Percentiles rank a stretch among this genome's conserved stretches.
Conservation (phyloP, 2,329 filamentous ascomycete species). For the Neobulgaria alba region DNA sequence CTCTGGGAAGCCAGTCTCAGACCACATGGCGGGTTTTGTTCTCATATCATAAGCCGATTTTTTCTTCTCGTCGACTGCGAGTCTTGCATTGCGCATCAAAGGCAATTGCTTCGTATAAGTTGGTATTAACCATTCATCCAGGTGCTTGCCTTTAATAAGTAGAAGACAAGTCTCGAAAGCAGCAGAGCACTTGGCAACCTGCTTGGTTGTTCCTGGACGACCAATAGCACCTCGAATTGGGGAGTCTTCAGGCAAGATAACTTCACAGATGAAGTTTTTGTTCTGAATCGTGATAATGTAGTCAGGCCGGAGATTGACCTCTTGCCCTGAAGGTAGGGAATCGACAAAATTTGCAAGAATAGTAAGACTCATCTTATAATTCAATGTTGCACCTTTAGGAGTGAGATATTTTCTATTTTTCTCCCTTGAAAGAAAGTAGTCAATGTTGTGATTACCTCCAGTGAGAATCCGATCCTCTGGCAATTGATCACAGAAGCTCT, state of each 20-base stretch:
- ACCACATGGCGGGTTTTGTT: conserved; percentile 72
- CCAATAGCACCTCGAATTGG: conserved; percentile 63
- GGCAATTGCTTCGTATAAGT: conserved; percentile 64
- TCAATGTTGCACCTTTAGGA: conserved; percentile 66
- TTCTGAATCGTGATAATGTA: conserved; percentile 54
- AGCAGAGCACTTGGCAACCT: conserved; percentile 76
- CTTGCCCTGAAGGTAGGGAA: conserved; percentile 46
- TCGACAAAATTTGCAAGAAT: conserved; percentile 67
- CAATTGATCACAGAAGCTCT: conserved; percentile 65
- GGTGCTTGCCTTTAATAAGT: conserved; percentile 54
- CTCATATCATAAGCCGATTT: conserved; percentile 67
- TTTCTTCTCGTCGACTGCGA: conserved; percentile 76
- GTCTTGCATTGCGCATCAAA: conserved; percentile 74
- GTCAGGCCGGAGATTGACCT: conserved; percentile 34
- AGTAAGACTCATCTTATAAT: conserved; percentile 63
- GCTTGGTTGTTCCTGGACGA: conserved; percentile 56
- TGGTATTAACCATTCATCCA: conserved; percentile 70
- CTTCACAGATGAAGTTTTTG: conserved; percentile 63
- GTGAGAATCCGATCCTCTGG: conserved; percentile 65
- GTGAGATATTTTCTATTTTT: conserved; percentile 43
- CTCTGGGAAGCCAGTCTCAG: conserved; percentile 36
- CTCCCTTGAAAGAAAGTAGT: conserved; percentile 45
- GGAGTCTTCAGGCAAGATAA: conserved; percentile 67
- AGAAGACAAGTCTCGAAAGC: conserved; percentile 75
- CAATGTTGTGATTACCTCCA: conserved; percentile 48